Percentiles rank a stretch among this genome's conserved stretches.
Evolutionary conservation across 1,284 basidiomycete genomes (phyloP).

Genomic region (Cutaneotrichosporon mucoides): DNA sequence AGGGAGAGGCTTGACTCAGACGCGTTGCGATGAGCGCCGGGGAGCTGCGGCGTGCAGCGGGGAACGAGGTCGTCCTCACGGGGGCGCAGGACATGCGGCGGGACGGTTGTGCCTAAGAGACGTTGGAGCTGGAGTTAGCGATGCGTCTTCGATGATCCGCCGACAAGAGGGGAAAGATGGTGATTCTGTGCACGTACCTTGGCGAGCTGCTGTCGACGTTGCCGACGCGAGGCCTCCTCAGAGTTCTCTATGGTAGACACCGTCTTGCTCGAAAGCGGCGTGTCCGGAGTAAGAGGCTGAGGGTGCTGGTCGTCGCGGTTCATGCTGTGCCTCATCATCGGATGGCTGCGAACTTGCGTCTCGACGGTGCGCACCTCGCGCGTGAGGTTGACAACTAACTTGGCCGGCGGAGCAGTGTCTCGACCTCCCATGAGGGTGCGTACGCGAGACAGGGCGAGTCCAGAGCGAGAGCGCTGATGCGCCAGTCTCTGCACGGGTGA

Average conservation of each 20-base stretch:
- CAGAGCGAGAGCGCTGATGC: neutral
- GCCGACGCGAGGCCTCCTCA: constrained; percentile 19
- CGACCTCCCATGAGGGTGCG: neutral
- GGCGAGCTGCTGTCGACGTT: constrained; percentile 26
- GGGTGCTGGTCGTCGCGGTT: neutral
- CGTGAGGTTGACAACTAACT: constrained; percentile 25
- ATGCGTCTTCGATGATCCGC: too few species aligned
- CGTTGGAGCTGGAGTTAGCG: constrained; percentile 23
- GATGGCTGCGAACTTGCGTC: neutral
- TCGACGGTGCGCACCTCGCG: constrained; percentile 15
- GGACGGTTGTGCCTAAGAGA: constrained; percentile 25
- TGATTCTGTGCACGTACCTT: constrained; percentile 19
- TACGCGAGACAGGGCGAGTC: neutral
- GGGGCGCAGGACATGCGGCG: constrained; percentile 17
- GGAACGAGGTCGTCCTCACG: constrained; percentile 10
- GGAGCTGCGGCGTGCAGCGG: neutral
- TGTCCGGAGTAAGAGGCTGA: neutral
- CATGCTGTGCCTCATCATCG: neutral
- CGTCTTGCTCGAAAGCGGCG: neutral
- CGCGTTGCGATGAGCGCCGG: neutral
- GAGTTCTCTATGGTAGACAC: constrained; percentile 2
- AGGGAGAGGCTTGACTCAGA: neutral
- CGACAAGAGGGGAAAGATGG: neutral
- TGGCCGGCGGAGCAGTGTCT: neutral
- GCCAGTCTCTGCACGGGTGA: neutral